Evolutionary conservation across 768 basidiomycete genomes (phyloP).

Genomic region (Lactifluus subvellereus): DNA sequence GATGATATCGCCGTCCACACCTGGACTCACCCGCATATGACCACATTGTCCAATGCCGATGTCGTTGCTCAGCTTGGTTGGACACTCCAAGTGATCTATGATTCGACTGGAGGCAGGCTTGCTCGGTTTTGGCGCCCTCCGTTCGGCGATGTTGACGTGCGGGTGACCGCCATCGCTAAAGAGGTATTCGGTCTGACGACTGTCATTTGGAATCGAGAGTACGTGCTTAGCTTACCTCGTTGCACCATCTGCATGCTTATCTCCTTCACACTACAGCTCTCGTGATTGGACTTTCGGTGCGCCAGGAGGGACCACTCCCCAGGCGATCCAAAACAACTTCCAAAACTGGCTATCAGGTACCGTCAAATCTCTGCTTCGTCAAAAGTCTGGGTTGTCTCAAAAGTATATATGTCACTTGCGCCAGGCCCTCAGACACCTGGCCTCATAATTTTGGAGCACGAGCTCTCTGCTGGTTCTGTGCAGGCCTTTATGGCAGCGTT

Average conservation of each 20-base stretch:
- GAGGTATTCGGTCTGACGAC: conserved; percentile 81
- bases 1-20: conserved; percentile 49
- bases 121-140: conserved; percentile 85
- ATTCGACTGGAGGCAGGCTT: conserved; percentile 72
- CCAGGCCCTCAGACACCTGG: conserved; percentile 69
- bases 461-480: conserved; percentile 56
- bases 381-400: background rate
- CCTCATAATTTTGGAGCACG: conserved; percentile 81
- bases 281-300: conserved; percentile 65
- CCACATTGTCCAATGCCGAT: conserved; percentile 59
- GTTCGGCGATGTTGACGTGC: conserved; percentile 76
- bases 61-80: conserved; percentile 76
- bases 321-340: conserved; percentile 45
- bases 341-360: conserved; percentile 51
- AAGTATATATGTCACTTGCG: background rate
- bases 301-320: conserved; percentile 38
- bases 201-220: conserved; percentile 93
- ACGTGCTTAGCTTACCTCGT: conserved; percentile 25
- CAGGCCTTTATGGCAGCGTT: conserved; percentile 60
- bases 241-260: conserved; percentile 2
- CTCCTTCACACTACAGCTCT: conserved; percentile 40
- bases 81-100: conserved; percentile 72
- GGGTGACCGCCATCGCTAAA: conserved; percentile 79
- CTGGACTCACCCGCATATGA: conserved; percentile 79
- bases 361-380: background rate